Conservation (phyloP, 768 basidiomycete species). For the Cyclocybe aegerita region DNA sequence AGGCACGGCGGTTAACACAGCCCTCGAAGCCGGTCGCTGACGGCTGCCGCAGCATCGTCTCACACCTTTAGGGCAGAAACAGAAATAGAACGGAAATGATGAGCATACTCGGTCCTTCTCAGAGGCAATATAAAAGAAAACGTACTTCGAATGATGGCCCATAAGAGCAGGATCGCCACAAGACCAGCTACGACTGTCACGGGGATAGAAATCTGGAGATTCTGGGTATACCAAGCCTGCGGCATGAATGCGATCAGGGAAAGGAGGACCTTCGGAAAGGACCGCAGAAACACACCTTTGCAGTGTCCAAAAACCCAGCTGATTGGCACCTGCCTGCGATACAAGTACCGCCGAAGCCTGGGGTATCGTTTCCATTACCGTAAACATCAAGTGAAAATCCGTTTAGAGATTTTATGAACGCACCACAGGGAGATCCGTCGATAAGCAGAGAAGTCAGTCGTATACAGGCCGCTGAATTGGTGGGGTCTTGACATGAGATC, state of each 20-base stretch:
- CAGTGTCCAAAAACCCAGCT: conserved; percentile 57
- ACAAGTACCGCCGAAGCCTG: conserved; percentile 76
- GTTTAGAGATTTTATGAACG: conserved; percentile 20
- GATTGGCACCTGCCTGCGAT: conserved; percentile 57
- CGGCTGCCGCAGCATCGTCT: conserved; percentile 32
- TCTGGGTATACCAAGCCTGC: conserved; percentile 73
- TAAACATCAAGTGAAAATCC: conserved; percentile 7
- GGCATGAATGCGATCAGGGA: conserved; percentile 6
- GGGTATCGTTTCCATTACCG: conserved; percentile 7
- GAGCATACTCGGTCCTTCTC: conserved; percentile 1
- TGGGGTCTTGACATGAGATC: conserved; percentile 80
- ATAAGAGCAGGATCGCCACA: conserved; percentile 57
- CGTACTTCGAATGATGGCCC: conserved; percentile 44
- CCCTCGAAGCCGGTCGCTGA: conserved; percentile 13
- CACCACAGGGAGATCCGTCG: conserved; percentile 85
- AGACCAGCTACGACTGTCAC: conserved; percentile 72
- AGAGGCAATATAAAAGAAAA: conserved; percentile 11
- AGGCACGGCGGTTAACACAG: conserved; percentile 14
- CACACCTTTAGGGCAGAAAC: conserved; percentile 25
- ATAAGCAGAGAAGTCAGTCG: conserved; percentile 68
- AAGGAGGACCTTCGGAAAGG: conserved; percentile 4
- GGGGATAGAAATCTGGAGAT: conserved; percentile 79
- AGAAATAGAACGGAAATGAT: conserved; percentile 7
- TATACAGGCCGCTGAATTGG: conserved; percentile 57
- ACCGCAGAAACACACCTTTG: conserved; percentile 44